Evolutionary conservation across 1,284 basidiomycete genomes (phyloP).

Genomic region (Sparassis latifolia): DNA sequence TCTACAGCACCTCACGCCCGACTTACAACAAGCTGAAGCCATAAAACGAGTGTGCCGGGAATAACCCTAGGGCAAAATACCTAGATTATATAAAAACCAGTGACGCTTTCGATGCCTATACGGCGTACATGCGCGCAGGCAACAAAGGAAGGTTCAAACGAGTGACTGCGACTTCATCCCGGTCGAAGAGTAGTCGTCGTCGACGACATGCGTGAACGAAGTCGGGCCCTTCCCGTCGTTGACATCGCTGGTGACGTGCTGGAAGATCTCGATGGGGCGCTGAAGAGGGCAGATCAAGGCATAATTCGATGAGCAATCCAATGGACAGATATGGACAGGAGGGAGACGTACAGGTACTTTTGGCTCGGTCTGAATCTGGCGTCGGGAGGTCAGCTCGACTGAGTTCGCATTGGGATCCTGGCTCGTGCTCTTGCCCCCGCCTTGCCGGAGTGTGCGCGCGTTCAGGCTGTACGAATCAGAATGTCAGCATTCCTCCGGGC

Average conservation of each 20-base stretch:
- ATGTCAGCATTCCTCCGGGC: not conserved
- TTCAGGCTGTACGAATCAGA: conserved; percentile 1
- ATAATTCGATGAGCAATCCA: not conserved
- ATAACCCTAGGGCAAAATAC: too few relatives aligned
- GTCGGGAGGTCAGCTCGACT: not conserved
- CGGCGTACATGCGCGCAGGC: too few relatives aligned
- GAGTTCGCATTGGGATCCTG: not conserved
- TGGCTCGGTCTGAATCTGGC: not conserved
- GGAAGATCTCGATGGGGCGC: not conserved
- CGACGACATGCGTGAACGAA: too few relatives aligned
- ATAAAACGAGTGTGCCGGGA: too few relatives aligned
- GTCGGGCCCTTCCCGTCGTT: not conserved
- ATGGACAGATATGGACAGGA: not conserved
- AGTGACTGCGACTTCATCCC: too few relatives aligned
- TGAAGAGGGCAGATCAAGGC: not conserved
- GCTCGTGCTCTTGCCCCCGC: not conserved
- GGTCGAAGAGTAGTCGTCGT: too few relatives aligned
- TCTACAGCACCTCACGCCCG: too few relatives aligned
- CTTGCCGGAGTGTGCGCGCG: not conserved
- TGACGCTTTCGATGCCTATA: too few relatives aligned
- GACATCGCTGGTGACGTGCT: not conserved
- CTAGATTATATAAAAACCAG: too few relatives aligned
- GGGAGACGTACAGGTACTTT: not conserved
- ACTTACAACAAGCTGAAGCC: too few relatives aligned
- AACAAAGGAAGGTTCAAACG: too few relatives aligned